Evolutionary conservation across 345 rosid species (phyloP).

Genomic region (Toxicodendron radicans): DNA sequence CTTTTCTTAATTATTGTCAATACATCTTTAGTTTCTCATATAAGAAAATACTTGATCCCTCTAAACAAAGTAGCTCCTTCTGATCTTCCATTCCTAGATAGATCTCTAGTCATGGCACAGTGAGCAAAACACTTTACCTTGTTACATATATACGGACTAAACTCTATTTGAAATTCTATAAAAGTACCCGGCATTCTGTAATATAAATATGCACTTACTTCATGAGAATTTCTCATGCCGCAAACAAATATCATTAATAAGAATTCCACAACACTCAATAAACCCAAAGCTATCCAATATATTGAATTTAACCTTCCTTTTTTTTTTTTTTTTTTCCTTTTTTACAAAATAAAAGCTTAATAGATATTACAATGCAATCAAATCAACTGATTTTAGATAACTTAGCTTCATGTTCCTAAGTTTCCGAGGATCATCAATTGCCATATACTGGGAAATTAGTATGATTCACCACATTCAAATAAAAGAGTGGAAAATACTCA

Average conservation of each 20-base stretch:
- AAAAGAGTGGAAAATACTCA: not conserved
- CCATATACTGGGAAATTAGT: not conserved
- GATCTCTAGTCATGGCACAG: not conserved
- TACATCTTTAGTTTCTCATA: no score
- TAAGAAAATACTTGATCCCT: not conserved
- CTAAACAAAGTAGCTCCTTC: not conserved
- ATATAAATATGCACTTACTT: not conserved
- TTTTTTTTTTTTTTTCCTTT: no score
- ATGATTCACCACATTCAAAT: not conserved
- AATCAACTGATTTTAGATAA: not conserved
- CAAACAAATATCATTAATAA: not conserved
- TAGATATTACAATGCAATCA: not conserved
- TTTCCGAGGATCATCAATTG: not conserved
- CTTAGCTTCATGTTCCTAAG: not conserved
- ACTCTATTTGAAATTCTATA: not conserved
- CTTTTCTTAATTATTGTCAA: no score
- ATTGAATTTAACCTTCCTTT: not conserved
- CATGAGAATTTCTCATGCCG: not conserved
- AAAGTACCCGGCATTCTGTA: not conserved
- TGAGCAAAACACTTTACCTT: not conserved
- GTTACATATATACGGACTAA: not conserved
- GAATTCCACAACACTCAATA: not conserved
- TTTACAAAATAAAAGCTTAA: not conserved
- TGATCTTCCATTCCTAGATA: not conserved
- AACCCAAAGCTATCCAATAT: not conserved